Evolutionary conservation across 176 grass and related monocot species (phyloP), one percentile per base, ranked within the genome.

Genomic region (Saccharum spontaneum): DNA sequence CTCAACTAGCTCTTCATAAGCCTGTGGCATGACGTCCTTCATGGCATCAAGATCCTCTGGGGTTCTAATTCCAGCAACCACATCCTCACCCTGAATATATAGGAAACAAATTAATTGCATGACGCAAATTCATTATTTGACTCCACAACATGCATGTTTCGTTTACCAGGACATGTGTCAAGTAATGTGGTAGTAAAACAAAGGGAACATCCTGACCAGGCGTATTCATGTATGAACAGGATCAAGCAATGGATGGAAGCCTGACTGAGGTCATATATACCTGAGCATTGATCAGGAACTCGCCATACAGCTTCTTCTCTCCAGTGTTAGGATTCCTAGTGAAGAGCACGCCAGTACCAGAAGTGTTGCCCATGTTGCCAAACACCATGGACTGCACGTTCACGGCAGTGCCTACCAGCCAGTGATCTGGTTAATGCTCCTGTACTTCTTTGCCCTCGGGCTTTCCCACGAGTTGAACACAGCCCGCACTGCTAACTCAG

Each of bases 311-410:
- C 88, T 97, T 99, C 82, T 92, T 96, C 84, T 99, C 94, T 48
- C 97, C 97, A 0, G 97, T 99, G 88, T 90, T 99, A 13, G 97
- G 97, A 34, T 94, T 97, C 60, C 97, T 81, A 20, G 97, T 99
- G 84, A 99, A 99, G 71, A 99, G 92, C 20, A 99, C 97, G n/a
- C 97, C 97, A 0, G 97, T 99, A 2, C 97, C 97, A 6, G 97
- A 99, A 28, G 92, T 94, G 84, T 92, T 78, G 5, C 97, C 97
- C 97, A 99, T 99, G 91, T 99, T 99, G 23, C 97, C 97, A 64
- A 94, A 99, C 79, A 99, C 97, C 97, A 99, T 99, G 79, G 73
- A 90, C 86, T 99, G 97, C 45, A 99, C 91, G 77, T 99, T 99
- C 7, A 99, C 97, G 8, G 97, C 97, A 10, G 97, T 99, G 41